Conservation (phyloP, 495 filamentous ascomycete species). For the Cenococcum geophilum region DNA sequence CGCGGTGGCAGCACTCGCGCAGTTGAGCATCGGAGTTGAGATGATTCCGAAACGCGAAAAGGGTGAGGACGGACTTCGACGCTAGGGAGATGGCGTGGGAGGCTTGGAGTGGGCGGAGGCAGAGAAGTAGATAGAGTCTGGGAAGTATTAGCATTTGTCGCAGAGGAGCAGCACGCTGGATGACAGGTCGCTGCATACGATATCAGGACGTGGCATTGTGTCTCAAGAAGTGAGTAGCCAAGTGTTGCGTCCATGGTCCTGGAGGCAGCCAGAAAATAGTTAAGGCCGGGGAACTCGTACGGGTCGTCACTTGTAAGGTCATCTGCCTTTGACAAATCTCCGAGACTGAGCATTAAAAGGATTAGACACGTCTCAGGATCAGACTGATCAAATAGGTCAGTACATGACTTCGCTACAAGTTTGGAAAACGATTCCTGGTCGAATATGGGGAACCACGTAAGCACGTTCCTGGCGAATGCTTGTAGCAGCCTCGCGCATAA, state of each 20-base stretch:
- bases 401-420: neutral
- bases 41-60: neutral
- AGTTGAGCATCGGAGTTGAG: neutral
- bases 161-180: neutral
- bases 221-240: neutral
- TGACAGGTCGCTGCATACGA: neutral
- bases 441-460: conserved; percentile 7
- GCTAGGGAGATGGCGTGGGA: neutral
- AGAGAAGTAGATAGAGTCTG: neutral
- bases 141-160: neutral
- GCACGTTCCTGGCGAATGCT: neutral
- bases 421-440: neutral
- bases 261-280: neutral
- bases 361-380: neutral
- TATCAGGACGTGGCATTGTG: neutral
- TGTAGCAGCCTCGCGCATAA: neutral
- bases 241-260: neutral
- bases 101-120: conserved; percentile 1
- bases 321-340: neutral
- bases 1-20: conserved; percentile 1
- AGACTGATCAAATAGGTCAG: neutral
- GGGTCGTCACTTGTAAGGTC: neutral
- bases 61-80: neutral
- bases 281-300: neutral
- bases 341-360: conserved; percentile 1